phyloP scores from a whole-genome alignment of 352 stramenopile genomes.

The Pythium monospermum region DNA sequence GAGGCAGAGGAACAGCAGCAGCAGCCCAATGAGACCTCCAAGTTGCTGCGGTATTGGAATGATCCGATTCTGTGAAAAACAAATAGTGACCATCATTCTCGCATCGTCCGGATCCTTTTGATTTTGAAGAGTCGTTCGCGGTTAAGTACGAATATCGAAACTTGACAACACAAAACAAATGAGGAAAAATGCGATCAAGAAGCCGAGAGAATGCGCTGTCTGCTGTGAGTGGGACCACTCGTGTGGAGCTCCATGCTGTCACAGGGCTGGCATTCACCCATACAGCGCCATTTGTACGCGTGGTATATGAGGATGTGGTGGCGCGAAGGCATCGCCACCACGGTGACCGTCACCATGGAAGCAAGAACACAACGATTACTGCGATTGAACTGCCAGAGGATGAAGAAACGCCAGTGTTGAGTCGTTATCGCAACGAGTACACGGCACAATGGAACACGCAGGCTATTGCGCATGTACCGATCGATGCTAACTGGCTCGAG shows the following conservation, averaged over 20 bases:
- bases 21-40: background rate
- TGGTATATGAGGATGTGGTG: conserved; percentile 36
- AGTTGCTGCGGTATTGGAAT: background rate
- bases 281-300: conserved; percentile 34
- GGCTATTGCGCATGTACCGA: conserved; percentile 21
- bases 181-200: background rate
- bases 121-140: too few relatives aligned
- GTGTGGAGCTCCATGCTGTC: conserved; percentile 20
- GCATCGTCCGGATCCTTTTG: too few relatives aligned
- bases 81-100: background rate
- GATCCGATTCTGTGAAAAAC: background rate
- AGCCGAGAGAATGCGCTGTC: background rate
- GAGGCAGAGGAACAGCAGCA: conserved; percentile 25
- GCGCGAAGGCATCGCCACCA: conserved; percentile 6
- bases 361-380: background rate
- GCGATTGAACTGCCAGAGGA: conserved; percentile 15
- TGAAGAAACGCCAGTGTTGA: conserved; percentile 16
- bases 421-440: conserved; percentile 21
- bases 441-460: conserved; percentile 30
- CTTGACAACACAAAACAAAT: background rate
- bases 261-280: conserved; percentile 43
- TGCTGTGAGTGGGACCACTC: background rate
- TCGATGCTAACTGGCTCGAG: conserved; percentile 36
- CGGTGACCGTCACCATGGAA: background rate
- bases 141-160: background rate